Percentiles rank a stretch among this genome's conserved stretches.
phyloP scores from a whole-genome alignment of 192 early-diverging fungal genomes.

The Jimgerdemannia flammicorona region DNA sequence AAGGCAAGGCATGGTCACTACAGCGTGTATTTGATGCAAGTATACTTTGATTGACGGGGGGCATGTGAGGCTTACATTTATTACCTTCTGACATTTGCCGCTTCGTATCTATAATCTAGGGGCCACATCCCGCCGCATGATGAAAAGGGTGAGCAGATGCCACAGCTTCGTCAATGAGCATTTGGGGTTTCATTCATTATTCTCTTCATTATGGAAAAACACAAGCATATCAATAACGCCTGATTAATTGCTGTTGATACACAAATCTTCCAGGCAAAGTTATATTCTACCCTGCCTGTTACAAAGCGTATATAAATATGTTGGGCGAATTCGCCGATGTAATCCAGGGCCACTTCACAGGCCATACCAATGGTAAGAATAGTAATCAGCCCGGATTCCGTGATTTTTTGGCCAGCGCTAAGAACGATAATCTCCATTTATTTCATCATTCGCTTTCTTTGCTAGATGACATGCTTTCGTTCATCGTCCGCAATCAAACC shows the following conservation, averaged over 20 bases:
- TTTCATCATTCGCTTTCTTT: background rate
- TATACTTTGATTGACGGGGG: background rate
- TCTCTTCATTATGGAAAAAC: too few species aligned
- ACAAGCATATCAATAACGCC: too few species aligned
- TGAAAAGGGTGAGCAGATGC: too few species aligned
- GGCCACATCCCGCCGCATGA: slow-evolving; percentile 25
- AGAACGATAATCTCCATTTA: background rate
- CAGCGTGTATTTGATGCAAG: slow-evolving; percentile 24
- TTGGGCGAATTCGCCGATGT: slow-evolving; percentile 28
- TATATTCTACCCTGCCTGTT: slow-evolving; percentile 21
- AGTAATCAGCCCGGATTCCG: background rate
- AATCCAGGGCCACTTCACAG: slow-evolving; percentile 39
- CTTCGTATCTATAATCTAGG: background rate
- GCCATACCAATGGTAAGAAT: slow-evolving; percentile 29
- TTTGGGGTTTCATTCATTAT: too few species aligned
- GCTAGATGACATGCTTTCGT: slow-evolving; percentile 16
- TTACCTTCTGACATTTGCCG: background rate
- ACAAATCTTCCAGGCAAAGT: background rate
- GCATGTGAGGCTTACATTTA: background rate
- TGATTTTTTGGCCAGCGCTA: background rate
- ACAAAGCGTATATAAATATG: slow-evolving; percentile 18
- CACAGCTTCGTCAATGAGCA: too few species aligned
- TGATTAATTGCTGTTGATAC: background rate
- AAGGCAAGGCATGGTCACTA: background rate
- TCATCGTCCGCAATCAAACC: background rate